Conservation (phyloP, 2,329 filamentous ascomycete genomes). For the Fusarium albidum region DNA sequence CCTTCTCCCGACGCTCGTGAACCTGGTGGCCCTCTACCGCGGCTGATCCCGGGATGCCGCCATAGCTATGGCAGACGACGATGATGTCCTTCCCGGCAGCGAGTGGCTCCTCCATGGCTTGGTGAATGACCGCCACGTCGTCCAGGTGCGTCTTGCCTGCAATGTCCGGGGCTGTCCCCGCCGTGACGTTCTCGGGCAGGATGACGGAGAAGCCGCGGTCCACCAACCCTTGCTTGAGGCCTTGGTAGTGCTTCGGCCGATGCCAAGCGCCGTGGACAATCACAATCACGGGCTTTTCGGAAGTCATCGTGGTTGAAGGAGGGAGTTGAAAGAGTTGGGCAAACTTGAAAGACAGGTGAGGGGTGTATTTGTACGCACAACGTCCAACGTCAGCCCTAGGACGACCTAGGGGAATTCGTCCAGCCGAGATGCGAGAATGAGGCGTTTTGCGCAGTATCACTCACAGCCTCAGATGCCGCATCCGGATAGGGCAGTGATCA, state of each 20-base stretch:
- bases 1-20: slow-evolving; percentile 35
- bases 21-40: slow-evolving; percentile 37
- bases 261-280: slow-evolving; percentile 25
- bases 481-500: too few species aligned
- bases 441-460: too few species aligned
- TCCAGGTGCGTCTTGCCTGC: slow-evolving; percentile 12
- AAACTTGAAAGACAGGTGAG: too few species aligned
- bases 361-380: too few species aligned
- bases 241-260: slow-evolving; percentile 9
- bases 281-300: slow-evolving; percentile 5
- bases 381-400: too few species aligned
- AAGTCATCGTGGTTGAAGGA: too few species aligned
- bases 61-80: slow-evolving; percentile 38
- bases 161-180: not conserved
- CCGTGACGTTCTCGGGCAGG: not conserved
- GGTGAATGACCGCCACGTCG: slow-evolving; percentile 1
- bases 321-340: too few species aligned
- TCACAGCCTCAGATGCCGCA: too few species aligned
- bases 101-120: not conserved
- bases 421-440: too few species aligned
- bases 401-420: too few species aligned
- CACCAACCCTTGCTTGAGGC: not conserved
- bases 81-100: slow-evolving; percentile 15
- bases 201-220: slow-evolving; percentile 8
- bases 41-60: slow-evolving; percentile 42